Percentiles rank a stretch among this genome's conserved stretches.
These are phyloP conservation scores for Dittrichia graveolens DNA, from an alignment of 129 eudicot species.

Conservation along the genomic window DNA sequence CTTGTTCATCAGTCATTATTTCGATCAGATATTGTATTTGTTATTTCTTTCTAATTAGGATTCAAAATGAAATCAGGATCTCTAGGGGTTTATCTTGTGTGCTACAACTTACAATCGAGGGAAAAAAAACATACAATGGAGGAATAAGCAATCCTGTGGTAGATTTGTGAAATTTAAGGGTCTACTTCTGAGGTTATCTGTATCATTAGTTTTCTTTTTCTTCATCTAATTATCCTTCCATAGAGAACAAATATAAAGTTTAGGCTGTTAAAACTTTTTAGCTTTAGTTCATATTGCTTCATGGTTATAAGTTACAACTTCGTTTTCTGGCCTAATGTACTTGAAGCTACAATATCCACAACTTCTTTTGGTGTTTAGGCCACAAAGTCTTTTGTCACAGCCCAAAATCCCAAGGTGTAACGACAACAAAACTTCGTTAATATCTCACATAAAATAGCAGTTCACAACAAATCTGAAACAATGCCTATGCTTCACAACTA, in stretches of 20 bases:
- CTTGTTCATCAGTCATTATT: too few species aligned
- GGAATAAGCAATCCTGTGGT: background rate
- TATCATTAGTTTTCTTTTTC: background rate
- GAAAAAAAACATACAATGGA: background rate
- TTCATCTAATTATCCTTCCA: background rate
- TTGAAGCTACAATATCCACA: too few species aligned
- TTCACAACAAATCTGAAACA: too few species aligned
- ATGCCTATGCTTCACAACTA: too few species aligned
- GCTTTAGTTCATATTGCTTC: background rate
- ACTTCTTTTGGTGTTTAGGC: too few species aligned
- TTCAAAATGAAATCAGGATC: slow-evolving; percentile 9
- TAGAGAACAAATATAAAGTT: background rate
- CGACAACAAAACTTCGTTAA: too few species aligned
- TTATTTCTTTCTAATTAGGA: background rate
- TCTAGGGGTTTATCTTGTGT: background rate
- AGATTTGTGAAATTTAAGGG: background rate
- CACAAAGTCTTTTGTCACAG: too few species aligned
- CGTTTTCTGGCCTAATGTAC: too few species aligned
- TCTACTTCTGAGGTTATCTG: background rate
- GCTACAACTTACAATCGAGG: background rate
- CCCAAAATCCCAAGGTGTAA: too few species aligned
- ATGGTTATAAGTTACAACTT: background rate
- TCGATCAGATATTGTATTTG: background rate
- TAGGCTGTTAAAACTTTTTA: too few species aligned
- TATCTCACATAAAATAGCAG: too few species aligned